Evolutionary conservation across 2,329 filamentous ascomycete species (phyloP).

Genomic region (Talaromyces sp.): DNA sequence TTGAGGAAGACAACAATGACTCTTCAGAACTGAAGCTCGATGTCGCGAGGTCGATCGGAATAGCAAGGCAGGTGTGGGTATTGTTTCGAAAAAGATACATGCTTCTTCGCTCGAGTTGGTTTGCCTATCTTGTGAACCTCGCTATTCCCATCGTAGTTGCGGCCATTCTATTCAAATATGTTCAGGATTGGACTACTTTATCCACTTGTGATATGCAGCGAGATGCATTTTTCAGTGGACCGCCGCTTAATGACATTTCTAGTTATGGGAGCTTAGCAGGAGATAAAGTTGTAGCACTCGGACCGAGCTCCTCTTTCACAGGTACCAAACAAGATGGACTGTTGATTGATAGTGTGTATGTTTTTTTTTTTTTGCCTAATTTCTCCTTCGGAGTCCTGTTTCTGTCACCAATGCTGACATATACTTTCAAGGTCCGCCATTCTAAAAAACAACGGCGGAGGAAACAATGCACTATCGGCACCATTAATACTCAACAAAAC

Average conservation of each 20-base stretch:
- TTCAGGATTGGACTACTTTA: slow-evolving; percentile 45
- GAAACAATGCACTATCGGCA: neutral
- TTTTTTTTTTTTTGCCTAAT: neutral
- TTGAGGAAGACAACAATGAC: slow-evolving; percentile 4
- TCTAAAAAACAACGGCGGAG: neutral
- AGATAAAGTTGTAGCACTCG: neutral
- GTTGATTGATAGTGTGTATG: neutral
- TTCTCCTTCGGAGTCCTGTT: neutral
- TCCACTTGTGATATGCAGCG: neutral
- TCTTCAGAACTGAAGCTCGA: neutral
- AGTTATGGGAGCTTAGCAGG: neutral
- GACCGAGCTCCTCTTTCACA: neutral
- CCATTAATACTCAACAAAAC: neutral
- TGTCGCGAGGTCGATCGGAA: slow-evolving; percentile 49
- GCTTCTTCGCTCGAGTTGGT: slow-evolving; percentile 55
- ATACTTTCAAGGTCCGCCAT: neutral
- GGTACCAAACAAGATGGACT: neutral
- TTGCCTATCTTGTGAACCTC: slow-evolving; percentile 70
- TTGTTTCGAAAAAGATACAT: slow-evolving; percentile 73
- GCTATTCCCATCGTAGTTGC: slow-evolving; percentile 74
- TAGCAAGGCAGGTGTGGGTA: slow-evolving; percentile 64
- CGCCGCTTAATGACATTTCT: neutral
- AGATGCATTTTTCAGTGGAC: neutral
- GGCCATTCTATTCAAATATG: slow-evolving; percentile 71
- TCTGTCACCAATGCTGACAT: neutral